Evolutionary conservation across 768 basidiomycete species (phyloP).

Genomic region (Coprinopsis sp.): DNA sequence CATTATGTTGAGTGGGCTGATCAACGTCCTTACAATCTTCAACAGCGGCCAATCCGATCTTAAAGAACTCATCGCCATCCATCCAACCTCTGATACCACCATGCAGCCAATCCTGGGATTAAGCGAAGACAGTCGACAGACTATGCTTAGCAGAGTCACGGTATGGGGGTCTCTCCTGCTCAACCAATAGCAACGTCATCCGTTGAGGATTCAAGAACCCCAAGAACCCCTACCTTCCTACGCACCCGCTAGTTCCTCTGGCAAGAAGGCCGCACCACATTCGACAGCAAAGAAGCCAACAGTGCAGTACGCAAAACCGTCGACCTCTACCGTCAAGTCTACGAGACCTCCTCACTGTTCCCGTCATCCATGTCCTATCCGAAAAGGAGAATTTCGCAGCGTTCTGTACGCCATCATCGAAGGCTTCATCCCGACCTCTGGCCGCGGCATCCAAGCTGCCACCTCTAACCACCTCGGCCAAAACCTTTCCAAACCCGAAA

Average conservation of each 20-base stretch:
- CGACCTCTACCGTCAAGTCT: too few relatives aligned
- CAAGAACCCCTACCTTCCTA: slow-evolving; percentile 97
- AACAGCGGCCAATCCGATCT: slow-evolving; percentile 83
- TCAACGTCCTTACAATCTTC: slow-evolving; percentile 1
- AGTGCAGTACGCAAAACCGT: slow-evolving; percentile 89
- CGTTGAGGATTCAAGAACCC: slow-evolving; percentile 99
- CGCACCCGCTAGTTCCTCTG: slow-evolving; percentile 99
- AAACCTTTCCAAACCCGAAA: slow-evolving; percentile 92
- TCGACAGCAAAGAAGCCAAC: slow-evolving; percentile 86
- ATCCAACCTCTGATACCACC: slow-evolving; percentile 95
- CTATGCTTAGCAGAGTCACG: slow-evolving; percentile 98
- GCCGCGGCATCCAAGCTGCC: slow-evolving; percentile 95
- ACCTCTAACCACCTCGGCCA: slow-evolving; percentile 98
- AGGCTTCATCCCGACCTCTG: too few relatives aligned
- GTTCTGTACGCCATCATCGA: slow-evolving; percentile 95
- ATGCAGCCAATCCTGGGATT: slow-evolving; percentile 71
- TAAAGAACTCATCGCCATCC: too few relatives aligned
- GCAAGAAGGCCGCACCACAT: slow-evolving; percentile 98
- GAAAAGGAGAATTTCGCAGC: slow-evolving; percentile 99
- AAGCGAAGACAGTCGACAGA: slow-evolving; percentile 40
- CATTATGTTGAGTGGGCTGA: background rate
- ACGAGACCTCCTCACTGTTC: slow-evolving; percentile 96
- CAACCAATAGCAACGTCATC: slow-evolving; percentile 97
- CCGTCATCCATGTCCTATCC: slow-evolving; percentile 94
- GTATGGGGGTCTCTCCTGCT: slow-evolving; percentile 94